phyloP scores from a whole-genome alignment of 2,329 filamentous ascomycete genomes.

The Exophiala sp. region DNA sequence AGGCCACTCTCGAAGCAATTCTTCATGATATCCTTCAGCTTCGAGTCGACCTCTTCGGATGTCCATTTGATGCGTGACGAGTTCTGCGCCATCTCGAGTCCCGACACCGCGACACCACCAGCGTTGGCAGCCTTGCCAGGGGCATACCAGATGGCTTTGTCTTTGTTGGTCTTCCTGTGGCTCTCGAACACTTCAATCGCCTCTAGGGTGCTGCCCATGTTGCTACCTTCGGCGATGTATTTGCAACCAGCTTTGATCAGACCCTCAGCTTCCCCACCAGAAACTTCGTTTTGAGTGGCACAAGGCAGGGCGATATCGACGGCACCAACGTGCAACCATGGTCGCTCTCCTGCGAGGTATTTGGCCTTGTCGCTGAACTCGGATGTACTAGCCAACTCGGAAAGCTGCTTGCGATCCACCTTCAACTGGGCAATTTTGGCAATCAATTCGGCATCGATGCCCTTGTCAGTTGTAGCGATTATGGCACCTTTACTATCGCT shows the following conservation, averaged over 20 bases:
- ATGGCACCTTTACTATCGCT: conserved; percentile 87
- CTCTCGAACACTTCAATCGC: conserved; percentile 91
- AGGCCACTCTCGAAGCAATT: conserved; percentile 84
- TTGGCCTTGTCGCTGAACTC: conserved; percentile 62
- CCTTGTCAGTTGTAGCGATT: conserved; percentile 62
- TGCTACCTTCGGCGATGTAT: conserved; percentile 92
- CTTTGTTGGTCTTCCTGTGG: conserved; percentile 62
- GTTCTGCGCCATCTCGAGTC: conserved; percentile 99
- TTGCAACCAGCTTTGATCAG: conserved; percentile 69
- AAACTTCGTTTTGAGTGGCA: conserved; percentile 97
- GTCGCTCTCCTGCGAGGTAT: conserved; percentile 80
- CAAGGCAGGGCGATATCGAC: conserved; percentile 88
- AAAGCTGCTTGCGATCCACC: conserved; percentile 75
- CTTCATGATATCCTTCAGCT: conserved; percentile 94
- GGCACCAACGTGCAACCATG: conserved; percentile 83
- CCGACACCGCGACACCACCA: conserved; percentile 93
- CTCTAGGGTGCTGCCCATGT: conserved; percentile 97
- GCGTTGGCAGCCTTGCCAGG: conserved; percentile 97
- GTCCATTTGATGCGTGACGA: conserved; percentile 80
- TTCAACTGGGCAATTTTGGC: conserved; percentile 76
- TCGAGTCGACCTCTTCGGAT: conserved; percentile 78
- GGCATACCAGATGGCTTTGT: conserved; percentile 82
- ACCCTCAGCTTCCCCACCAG: conserved; percentile 76
- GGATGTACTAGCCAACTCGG: conserved; percentile 57
- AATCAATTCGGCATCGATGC: conserved; percentile 75